Base-by-base conservation (phyloP, 73 alveolate genomes). In the Paraurostyla sp. region DNA sequence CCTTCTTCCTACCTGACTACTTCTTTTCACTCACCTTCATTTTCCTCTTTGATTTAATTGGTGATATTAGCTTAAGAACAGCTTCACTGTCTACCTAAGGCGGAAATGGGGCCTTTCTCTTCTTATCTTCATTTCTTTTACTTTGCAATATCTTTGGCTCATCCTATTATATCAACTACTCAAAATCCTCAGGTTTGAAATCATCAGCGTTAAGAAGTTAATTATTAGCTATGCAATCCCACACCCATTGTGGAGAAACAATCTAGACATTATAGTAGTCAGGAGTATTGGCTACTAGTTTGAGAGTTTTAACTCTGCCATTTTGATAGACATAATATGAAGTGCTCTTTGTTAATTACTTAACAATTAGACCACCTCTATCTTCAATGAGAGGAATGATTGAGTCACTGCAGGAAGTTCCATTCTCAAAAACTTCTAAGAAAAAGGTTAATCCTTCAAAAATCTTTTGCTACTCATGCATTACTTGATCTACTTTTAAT, bases 391-490 rank as follows among this genome's bases (percentile, higher is more conserved):
- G 35, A 1, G 82, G 82, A 36, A 4, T 36, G 15, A 65, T 38
- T 4, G 9, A 4, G n/a, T 65, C 56, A 13, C 35, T 30, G 40
- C 4, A 38, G 0, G 56, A 36, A 2, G 0, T 2, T 0, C 41
- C 58, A 32, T 65, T 40, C 41, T 33, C 56, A 65, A 22, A 65
- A 38, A 65, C 82, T 65, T 65, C 82, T 13, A 65, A 9, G 16
- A 65, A 2, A 38, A 65, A 65, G 18, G 58, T 18, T 0, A 65
- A 36, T 11, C 58, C 82, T 0, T 65, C 56, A 22, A 65, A 65
- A 7, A 65, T 3, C 15, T 38, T 38, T 38, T 54, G 30, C 9
- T 54, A n/a, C n/a, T n/a, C n/a, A n/a, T n/a, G n/a, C n/a, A n/a
- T n/a, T n/a, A n/a, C n/a, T n/a, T n/a, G n/a, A n/a, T n/a, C n/a